These are phyloP conservation scores for Coniochaeta sp. DNA, from an alignment of 2,329 filamentous ascomycete genomes.

Conservation along the genomic window DNA sequence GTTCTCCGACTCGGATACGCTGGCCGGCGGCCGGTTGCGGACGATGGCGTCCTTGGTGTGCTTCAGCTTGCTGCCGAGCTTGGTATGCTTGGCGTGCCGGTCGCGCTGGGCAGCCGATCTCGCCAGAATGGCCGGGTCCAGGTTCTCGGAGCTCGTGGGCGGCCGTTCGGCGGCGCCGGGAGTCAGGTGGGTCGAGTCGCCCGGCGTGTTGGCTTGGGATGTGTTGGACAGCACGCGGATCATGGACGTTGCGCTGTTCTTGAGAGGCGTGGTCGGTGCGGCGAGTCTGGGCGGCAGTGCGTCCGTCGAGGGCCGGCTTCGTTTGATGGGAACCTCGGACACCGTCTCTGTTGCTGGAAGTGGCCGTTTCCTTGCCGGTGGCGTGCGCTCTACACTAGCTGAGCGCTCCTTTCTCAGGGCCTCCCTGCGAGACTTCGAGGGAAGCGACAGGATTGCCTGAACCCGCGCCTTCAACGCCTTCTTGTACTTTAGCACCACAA, in stretches of 20 bases:
- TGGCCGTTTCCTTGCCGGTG: conserved; percentile 42
- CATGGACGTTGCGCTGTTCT: conserved; percentile 39
- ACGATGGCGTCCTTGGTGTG: conserved; percentile 43
- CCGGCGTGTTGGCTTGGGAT: conserved; percentile 44
- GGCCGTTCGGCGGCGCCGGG: conserved; percentile 31
- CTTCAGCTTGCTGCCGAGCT: conserved; percentile 43
- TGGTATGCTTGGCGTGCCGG: conserved; percentile 28
- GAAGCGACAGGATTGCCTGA: conserved; percentile 37
- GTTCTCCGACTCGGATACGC: conserved; percentile 23
- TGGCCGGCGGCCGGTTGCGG: conserved; percentile 15
- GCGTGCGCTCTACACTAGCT: conserved; percentile 31
- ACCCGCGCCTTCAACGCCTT: conserved; percentile 37
- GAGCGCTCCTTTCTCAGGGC: conserved; percentile 32
- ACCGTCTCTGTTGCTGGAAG: conserved; percentile 25
- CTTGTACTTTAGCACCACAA: conserved; percentile 42
- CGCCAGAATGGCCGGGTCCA: conserved; percentile 18
- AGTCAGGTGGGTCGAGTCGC: conserved; percentile 32
- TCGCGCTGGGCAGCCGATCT: conserved; percentile 22
- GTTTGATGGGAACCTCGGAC: conserved; percentile 23
- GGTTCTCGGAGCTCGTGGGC: conserved; percentile 10
- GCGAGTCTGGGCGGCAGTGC: conserved; percentile 24
- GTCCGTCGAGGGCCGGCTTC: conserved; percentile 38
- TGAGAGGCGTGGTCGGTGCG: conserved; percentile 44
- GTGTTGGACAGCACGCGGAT: conserved; percentile 46
- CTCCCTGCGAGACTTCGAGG: conserved; percentile 29